Evolutionary conservation across 2,329 filamentous ascomycete genomes (phyloP), one percentile per base, ranked within the genome.

Genomic region (Ophiocordyceps polyrhachis-furcata): DNA sequence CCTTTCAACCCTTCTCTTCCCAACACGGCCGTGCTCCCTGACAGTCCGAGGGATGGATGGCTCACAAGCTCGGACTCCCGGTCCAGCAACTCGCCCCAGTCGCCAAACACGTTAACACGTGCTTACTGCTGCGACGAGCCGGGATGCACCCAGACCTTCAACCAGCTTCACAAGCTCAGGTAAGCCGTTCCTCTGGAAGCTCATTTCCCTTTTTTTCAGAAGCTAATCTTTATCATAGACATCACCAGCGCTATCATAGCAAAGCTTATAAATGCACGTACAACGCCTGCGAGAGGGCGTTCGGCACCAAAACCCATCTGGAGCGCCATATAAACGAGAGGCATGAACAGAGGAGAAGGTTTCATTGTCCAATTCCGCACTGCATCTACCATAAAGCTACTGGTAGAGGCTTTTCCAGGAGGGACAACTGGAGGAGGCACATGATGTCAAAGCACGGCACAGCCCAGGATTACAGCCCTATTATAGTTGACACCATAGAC

Each of bases 351-450:
- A 72, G 68, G 47, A 72, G 71, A 55, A 73, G 73, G 47, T 77
- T 71, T 46, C 72, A 76, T 54, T 78, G 74, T 51, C 70, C 66
- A 0, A 64, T 73, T 5, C 62, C 61, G 2, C 66, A 65, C 7
- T 78, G 74, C 51, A 63, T 69, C 5, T 77, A 74, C 53, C 76
- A 71, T n/a, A 66, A 64, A 46, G 55, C 61, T 15, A 73, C 73
- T 9, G 71, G 73, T 45, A 76, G 74, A 49, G 71, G 69, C 0
- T 78, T 78, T 50, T 72, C 73, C 1, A 62, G 74, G 44, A 78
- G 77, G 53, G 74, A 77, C 52, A 77, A 78, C 56, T 77, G 73
- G 73, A 69, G 73, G 51, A 61, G 74, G 46, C 74, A 78, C 53
- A 76, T 78, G 72, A 62, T 66, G 32, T 76, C 76, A 55, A 76